Percentiles rank a stretch among this genome's conserved stretches.
Evolutionary conservation across 2,329 filamentous ascomycete genomes (phyloP).

Genomic region (Aspergillus sp.): DNA sequence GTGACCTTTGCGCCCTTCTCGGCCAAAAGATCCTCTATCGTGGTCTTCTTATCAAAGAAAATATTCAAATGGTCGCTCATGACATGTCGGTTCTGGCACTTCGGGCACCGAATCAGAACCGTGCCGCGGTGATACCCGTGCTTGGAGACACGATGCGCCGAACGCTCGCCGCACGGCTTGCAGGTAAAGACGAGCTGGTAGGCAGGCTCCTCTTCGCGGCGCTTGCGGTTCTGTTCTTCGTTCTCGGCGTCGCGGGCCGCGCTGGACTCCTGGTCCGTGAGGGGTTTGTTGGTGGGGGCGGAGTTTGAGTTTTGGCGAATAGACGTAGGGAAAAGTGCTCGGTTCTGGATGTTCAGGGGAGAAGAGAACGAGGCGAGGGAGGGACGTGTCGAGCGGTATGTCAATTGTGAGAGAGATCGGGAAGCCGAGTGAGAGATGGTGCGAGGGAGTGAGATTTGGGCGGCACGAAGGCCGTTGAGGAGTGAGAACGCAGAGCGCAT

Average conservation of each 20-base stretch:
- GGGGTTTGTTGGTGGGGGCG: constrained; percentile 10
- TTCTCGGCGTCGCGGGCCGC: constrained; percentile 32
- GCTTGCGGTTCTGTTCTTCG: constrained; percentile 35
- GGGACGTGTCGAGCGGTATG: constrained; percentile 13
- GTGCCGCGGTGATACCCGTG: constrained; percentile 93
- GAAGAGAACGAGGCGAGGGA: not conserved
- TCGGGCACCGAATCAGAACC: constrained; percentile 82
- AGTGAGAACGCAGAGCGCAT: constrained; percentile 22
- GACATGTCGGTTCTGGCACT: constrained; percentile 82
- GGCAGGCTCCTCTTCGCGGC: constrained; percentile 57
- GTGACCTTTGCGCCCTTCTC: constrained; percentile 67
- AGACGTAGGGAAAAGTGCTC: constrained; percentile 7
- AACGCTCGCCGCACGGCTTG: constrained; percentile 75
- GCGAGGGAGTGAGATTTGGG: constrained; percentile 16
- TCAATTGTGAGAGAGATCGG: constrained; percentile 21
- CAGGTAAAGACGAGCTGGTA: constrained; percentile 94
- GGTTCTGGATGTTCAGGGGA: not conserved
- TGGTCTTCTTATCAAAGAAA: constrained; percentile 44
- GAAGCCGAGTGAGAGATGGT: constrained; percentile 16
- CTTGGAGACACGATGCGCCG: constrained; percentile 83
- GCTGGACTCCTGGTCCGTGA: constrained; percentile 33
- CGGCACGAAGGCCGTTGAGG: constrained; percentile 23
- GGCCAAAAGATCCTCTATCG: constrained; percentile 44
- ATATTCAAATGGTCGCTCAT: constrained; percentile 85
- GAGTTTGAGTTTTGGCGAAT: constrained; percentile 30